Conservation (phyloP, 768 basidiomycete species). For the Tubosaeta sp. region DNA sequence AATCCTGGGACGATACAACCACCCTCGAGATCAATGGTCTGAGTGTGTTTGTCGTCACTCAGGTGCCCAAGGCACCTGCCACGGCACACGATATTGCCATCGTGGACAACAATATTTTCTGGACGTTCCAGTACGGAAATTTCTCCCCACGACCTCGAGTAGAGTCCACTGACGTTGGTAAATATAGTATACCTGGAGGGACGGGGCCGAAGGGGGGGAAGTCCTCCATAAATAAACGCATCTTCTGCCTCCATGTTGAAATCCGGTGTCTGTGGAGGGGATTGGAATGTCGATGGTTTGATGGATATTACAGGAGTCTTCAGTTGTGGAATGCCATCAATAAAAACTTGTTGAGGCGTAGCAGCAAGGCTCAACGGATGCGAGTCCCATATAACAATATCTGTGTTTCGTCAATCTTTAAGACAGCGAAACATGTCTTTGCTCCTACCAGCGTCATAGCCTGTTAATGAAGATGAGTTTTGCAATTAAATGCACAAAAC, state of each 20-base stretch:
- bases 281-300: constrained; percentile 39
- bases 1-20: constrained; percentile 69
- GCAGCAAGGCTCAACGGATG: constrained; percentile 74
- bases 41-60: constrained; percentile 20
- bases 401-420: constrained; percentile 21
- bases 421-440: neutral
- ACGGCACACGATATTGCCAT: constrained; percentile 51
- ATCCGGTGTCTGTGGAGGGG: constrained; percentile 51
- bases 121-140: constrained; percentile 10
- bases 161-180: constrained; percentile 56
- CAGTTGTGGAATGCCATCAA: constrained; percentile 80
- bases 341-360: constrained; percentile 72
- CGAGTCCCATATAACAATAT: constrained; percentile 74
- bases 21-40: constrained; percentile 60
- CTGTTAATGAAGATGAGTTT: constrained; percentile 6
- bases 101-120: constrained; percentile 36
- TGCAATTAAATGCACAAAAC: neutral
- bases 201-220: constrained; percentile 60
- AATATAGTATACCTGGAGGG: constrained; percentile 47
- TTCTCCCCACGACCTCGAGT: constrained; percentile 25
- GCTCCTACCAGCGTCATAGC: constrained; percentile 44
- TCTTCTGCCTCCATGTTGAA: constrained; percentile 65
- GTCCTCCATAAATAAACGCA: constrained; percentile 63
- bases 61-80: constrained; percentile 31
- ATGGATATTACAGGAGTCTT: constrained; percentile 38